Conservation (phyloP, 1,284 basidiomycete genomes). For the Inonotus obliquus region DNA sequence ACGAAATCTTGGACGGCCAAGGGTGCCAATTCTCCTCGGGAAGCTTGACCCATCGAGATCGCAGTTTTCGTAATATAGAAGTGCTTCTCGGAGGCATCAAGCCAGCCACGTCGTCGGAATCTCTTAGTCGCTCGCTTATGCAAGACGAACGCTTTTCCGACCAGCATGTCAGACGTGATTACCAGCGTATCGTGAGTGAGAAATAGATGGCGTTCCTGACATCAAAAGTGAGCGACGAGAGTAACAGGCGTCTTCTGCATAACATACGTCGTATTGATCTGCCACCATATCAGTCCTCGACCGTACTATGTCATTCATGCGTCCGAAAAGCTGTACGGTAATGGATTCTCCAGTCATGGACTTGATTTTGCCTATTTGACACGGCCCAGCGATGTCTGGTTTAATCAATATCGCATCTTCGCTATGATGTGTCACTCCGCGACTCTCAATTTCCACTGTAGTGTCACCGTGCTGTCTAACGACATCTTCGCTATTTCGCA, state of each 20-base stretch:
- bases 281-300: not conserved
- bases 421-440: slow-evolving; percentile 6
- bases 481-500: not conserved
- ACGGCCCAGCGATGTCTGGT: not conserved
- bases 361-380: slow-evolving; percentile 9
- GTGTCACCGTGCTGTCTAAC: not conserved
- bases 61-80: slow-evolving; percentile 53
- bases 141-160: slow-evolving; percentile 46
- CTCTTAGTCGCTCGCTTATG: slow-evolving; percentile 28
- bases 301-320: slow-evolving; percentile 6
- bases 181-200: slow-evolving; percentile 42
- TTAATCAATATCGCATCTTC: slow-evolving; percentile 3
- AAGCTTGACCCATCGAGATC: slow-evolving; percentile 32
- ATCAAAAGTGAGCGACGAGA: not conserved
- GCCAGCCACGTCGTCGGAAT: slow-evolving; percentile 41
- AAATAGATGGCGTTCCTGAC: slow-evolving; percentile 46
- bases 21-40: slow-evolving; percentile 24
- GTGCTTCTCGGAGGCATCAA: slow-evolving; percentile 45
- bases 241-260: not conserved
- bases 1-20: slow-evolving; percentile 29
- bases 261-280: slow-evolving; percentile 11
- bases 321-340: not conserved
- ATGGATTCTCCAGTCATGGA: not conserved
- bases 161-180: slow-evolving; percentile 35
- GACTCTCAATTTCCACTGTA: not conserved